A percentile compares a stretch with the other conserved stretches of the same genome.
These are phyloP conservation scores for Circinella umbellata DNA, from an alignment of 371 early-diverging fungal species.

Conservation along the genomic window DNA sequence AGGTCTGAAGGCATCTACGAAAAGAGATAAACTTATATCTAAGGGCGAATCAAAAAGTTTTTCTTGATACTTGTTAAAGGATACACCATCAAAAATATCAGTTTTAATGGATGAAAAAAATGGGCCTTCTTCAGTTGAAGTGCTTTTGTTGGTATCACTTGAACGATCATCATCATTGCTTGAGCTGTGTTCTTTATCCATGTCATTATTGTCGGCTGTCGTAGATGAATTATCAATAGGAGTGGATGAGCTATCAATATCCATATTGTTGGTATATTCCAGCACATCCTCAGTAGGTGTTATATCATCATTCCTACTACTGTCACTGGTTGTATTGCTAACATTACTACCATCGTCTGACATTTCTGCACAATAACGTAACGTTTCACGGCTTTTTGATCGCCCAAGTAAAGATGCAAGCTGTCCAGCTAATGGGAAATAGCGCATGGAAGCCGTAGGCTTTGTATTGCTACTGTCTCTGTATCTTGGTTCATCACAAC, in stretches of 20 bases:
- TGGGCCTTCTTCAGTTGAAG: too few relatives aligned
- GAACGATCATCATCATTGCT: too few relatives aligned
- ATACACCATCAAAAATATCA: constrained; percentile 15
- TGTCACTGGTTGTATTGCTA: neutral
- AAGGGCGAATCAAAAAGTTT: neutral
- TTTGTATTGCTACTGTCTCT: neutral
- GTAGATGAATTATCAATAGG: too few relatives aligned
- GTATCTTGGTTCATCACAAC: neutral
- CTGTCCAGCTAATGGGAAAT: constrained; percentile 12
- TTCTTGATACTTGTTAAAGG: neutral
- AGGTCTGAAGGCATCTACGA: constrained; percentile 15
- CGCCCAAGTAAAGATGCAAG: constrained; percentile 13
- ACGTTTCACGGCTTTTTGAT: neutral
- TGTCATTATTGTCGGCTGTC: neutral
- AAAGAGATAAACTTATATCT: constrained; percentile 12
- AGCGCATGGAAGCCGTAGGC: constrained; percentile 10
- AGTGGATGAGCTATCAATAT: too few relatives aligned
- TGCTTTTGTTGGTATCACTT: too few relatives aligned
- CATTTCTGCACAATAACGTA: neutral
- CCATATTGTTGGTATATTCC: neutral
- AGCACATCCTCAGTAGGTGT: neutral
- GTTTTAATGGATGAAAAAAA: too few relatives aligned
- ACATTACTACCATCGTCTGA: too few relatives aligned
- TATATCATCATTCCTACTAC: too few relatives aligned
- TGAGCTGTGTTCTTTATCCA: neutral